These are phyloP conservation scores for Diutina catenulata DNA, from an alignment of 1,139 yeast genomes.

Conservation along the genomic window DNA sequence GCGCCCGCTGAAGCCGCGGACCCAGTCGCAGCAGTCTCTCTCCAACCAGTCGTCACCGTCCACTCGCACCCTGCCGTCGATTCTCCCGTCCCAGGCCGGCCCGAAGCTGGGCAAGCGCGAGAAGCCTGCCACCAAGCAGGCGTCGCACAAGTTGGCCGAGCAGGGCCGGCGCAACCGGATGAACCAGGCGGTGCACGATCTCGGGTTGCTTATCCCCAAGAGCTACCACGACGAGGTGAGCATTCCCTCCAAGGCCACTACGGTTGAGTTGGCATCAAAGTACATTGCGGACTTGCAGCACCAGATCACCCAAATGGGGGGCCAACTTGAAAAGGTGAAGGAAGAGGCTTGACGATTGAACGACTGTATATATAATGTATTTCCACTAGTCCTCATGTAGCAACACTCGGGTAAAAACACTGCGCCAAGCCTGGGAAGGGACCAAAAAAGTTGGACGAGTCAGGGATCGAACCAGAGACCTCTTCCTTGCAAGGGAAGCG, in stretches of 20 bases:
- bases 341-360: too few species aligned
- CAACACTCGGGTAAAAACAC: not conserved
- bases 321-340: not conserved
- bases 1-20: not conserved
- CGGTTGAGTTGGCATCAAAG: conserved; percentile 77
- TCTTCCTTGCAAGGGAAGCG: conserved; percentile 11
- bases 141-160: conserved; percentile 88
- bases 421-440: not conserved
- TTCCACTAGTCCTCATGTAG: not conserved
- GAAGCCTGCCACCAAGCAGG: conserved; percentile 39
- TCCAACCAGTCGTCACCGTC: too few species aligned
- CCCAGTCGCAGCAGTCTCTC: not conserved
- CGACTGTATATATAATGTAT: not conserved
- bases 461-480: conserved; percentile 6
- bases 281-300: conserved; percentile 45
- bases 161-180: conserved; percentile 91
- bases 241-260: conserved; percentile 82
- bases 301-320: too few species aligned
- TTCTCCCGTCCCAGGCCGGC: too few species aligned
- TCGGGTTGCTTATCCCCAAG: conserved; percentile 59
- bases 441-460: conserved; percentile 5
- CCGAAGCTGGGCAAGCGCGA: too few species aligned
- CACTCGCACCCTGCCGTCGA: too few species aligned
- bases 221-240: conserved; percentile 42
- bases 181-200: conserved; percentile 73